Evolutionary conservation across 2,329 filamentous ascomycete species (phyloP), one percentile per base, ranked within the genome.

Genomic region (Colletotrichum coccodes): DNA sequence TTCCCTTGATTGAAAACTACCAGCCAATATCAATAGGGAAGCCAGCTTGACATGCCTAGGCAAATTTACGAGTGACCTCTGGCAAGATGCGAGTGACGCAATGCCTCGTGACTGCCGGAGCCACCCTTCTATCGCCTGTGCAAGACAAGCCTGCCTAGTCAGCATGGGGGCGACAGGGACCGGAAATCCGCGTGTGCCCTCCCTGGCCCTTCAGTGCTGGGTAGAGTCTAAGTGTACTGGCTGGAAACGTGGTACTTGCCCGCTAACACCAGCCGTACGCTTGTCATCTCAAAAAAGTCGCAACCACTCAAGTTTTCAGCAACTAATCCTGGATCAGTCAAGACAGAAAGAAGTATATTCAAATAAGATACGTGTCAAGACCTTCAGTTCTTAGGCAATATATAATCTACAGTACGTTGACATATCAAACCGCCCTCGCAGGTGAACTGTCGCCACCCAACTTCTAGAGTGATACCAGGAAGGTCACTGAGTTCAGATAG

Each of bases 51-150:
- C 42, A 32, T 46, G 36, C 9, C 28, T 59, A 47, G n/a, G 40
- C n/a, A 40, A 64, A 30, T 46, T n/a, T 47, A 1, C 4, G 30
- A 23, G 36, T 53, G 49, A 44, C 52, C 18, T 40, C 26, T 60
- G 54, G 12, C 21, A 32, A 36, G 6, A 12, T 23, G 32, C 3
- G 47, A 62, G 64, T 66, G 64, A 66, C 64, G 64, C 64, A 66
- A 66, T 62, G 18, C 21, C 38, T 23, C 34, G 18, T 49, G 47
- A 40, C 47, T 40, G 28, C 46, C 46, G 60, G 46, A 40, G 38
- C 58, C 32, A 58, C 44, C 38, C 18, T 58, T 52, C 36, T n/a
- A 36, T n/a, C 28, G 14, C 21, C 30, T 21, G 57, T 32, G 23
- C 62, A 65, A 34, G 34, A 23, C 38, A 62, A 36, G 28, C 23